These are phyloP conservation scores for Neoscytalidium dimidiatum DNA, from an alignment of 2,329 filamentous ascomycete genomes.

Conservation along the genomic window DNA sequence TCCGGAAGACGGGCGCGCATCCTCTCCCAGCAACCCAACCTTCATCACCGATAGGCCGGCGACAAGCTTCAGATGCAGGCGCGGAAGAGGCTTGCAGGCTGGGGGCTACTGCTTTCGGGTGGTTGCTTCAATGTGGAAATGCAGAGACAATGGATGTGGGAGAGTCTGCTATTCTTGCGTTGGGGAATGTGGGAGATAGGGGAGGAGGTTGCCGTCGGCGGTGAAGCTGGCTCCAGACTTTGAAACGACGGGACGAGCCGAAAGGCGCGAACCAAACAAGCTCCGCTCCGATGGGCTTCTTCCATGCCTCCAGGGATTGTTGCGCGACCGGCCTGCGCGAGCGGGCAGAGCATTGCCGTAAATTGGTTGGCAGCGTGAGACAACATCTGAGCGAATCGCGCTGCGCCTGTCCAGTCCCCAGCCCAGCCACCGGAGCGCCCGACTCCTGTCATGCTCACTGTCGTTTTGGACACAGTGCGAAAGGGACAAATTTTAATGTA, in stretches of 20 bases:
- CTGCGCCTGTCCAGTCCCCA: background rate
- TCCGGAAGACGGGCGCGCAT: background rate
- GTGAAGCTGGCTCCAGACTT: background rate
- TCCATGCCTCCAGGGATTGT: background rate
- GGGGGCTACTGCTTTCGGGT: background rate
- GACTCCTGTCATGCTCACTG: background rate
- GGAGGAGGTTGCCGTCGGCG: background rate
- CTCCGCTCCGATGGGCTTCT: background rate
- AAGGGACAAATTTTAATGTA: background rate
- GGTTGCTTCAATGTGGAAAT: background rate
- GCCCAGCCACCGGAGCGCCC: background rate
- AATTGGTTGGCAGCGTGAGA: background rate
- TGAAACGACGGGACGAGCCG: slow-evolving; percentile 1
- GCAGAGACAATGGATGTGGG: background rate
- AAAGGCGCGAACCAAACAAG: background rate
- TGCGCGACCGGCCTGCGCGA: background rate
- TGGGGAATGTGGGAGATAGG: background rate
- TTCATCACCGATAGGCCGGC: background rate
- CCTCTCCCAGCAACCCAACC: background rate
- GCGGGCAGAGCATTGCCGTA: background rate
- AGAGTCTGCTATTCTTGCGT: background rate
- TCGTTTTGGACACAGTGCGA: no score
- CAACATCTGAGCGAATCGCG: background rate
- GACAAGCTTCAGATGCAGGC: no score
- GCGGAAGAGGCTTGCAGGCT: background rate